Percentiles rank a stretch among this genome's conserved stretches.
phyloP scores from a whole-genome alignment of 1,284 basidiomycete species.

The Psilocybe mexicana region DNA sequence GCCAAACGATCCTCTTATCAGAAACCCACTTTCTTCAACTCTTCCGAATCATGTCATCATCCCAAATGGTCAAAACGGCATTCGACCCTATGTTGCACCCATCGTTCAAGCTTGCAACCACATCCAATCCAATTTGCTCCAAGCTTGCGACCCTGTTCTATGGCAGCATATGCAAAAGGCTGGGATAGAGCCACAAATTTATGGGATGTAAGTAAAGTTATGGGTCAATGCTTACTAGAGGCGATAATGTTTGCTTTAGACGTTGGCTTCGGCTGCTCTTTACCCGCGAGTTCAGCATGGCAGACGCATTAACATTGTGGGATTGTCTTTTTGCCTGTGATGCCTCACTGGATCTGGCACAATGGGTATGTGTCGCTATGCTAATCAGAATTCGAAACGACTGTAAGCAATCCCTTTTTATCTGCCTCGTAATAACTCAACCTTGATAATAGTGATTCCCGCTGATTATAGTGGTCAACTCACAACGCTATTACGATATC shows the following conservation, averaged over 20 bases:
- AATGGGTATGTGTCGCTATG: conserved; percentile 91
- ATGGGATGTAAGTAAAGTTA: conserved; percentile 74
- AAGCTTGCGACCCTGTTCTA: conserved; percentile 80
- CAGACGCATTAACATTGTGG: conserved; percentile 82
- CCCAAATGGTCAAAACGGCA: conserved; percentile 45
- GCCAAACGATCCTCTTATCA: conserved; percentile 32
- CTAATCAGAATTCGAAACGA: conserved; percentile 87
- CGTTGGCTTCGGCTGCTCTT: conserved; percentile 91
- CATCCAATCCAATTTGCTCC: conserved; percentile 73
- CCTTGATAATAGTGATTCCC: conserved; percentile 63
- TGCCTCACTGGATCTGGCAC: conserved; percentile 68
- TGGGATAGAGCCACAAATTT: conserved; percentile 92
- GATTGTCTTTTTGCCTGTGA: conserved; percentile 89
- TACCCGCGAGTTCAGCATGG: conserved; percentile 82
- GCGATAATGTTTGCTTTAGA: conserved; percentile 39
- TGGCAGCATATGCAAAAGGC: conserved; percentile 74
- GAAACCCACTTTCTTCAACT: conserved; percentile 34
- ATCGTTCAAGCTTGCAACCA: conserved; percentile 80
- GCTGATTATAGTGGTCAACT: conserved; percentile 85
- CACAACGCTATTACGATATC: conserved; percentile 83
- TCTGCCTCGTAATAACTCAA: neutral
- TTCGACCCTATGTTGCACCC: conserved; percentile 72
- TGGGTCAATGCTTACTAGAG: conserved; percentile 8
- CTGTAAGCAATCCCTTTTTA: conserved; percentile 46
- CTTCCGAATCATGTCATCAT: conserved; percentile 48